These are phyloP conservation scores for Pleomassaria siparia DNA, from an alignment of 2,329 filamentous ascomycete species.

Conservation along the genomic window DNA sequence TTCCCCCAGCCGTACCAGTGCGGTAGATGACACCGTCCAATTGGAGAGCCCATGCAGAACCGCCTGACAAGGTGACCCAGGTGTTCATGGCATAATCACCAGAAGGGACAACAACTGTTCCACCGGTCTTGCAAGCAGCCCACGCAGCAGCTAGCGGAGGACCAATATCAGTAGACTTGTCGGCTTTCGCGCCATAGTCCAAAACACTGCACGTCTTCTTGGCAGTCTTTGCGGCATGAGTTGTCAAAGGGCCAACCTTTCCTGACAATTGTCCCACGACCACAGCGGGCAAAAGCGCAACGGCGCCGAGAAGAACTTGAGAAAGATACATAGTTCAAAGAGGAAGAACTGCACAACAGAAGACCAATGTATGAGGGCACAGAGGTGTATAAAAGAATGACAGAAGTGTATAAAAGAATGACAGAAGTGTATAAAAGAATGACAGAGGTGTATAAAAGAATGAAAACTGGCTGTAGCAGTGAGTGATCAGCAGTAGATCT, in stretches of 20 bases:
- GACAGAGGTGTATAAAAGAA: slow-evolving; percentile 6
- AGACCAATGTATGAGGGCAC: slow-evolving; percentile 12
- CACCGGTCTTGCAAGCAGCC: slow-evolving; percentile 53
- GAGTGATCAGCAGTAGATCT: neutral
- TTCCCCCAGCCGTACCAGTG: slow-evolving; percentile 52
- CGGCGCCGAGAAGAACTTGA: slow-evolving; percentile 20
- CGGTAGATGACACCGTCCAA: slow-evolving; percentile 57
- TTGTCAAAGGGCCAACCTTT: slow-evolving; percentile 35
- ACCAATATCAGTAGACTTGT: slow-evolving; percentile 55
- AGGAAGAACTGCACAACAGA: slow-evolving; percentile 26
- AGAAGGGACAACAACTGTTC: slow-evolving; percentile 52
- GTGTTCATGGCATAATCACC: slow-evolving; percentile 54
- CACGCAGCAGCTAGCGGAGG: slow-evolving; percentile 52
- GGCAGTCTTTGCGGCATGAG: slow-evolving; percentile 45
- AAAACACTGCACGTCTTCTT: slow-evolving; percentile 56
- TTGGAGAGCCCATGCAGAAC: slow-evolving; percentile 53
- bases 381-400: slow-evolving; percentile 6
- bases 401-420: slow-evolving; percentile 2
- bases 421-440: too few species aligned
- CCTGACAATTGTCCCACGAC: slow-evolving; percentile 37
- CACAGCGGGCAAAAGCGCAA: slow-evolving; percentile 20
- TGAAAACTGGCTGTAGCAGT: slow-evolving; percentile 4
- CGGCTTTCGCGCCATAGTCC: slow-evolving; percentile 55
- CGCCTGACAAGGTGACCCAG: slow-evolving; percentile 53
- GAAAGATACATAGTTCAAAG: slow-evolving; percentile 27